Evolutionary conservation across 2,329 filamentous ascomycete species (phyloP).

Genomic region (Monilinia polystroma): DNA sequence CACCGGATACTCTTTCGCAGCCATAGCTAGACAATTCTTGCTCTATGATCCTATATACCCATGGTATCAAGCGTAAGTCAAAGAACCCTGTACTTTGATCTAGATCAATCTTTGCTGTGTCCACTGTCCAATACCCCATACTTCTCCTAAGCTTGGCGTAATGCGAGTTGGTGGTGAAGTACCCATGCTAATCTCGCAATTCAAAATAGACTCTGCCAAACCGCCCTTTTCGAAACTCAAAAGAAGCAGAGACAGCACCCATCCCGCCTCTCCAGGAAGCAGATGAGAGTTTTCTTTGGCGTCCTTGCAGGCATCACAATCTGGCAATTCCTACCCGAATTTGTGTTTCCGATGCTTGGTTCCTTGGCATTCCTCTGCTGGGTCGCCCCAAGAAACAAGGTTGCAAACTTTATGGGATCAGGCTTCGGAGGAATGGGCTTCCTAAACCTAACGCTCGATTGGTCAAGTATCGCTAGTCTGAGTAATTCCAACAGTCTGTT

Average conservation of each 20-base stretch:
- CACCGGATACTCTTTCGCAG: constrained; percentile 59
- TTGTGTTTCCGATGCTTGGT: constrained; percentile 57
- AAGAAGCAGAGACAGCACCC: constrained; percentile 52
- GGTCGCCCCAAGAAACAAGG: constrained; percentile 57
- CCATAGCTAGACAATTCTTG: constrained; percentile 55
- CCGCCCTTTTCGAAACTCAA: constrained; percentile 58
- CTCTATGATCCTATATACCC: constrained; percentile 58
- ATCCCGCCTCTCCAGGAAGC: constrained; percentile 49
- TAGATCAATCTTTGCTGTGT: not conserved
- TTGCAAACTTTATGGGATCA: constrained; percentile 60
- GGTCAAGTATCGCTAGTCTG: constrained; percentile 57
- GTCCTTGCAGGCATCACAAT: constrained; percentile 52
- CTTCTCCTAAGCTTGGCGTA: not conserved
- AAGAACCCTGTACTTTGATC: not conserved
- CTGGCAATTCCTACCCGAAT: constrained; percentile 64
- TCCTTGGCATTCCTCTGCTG: constrained; percentile 63
- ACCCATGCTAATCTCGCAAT: not conserved
- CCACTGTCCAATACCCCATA: too few species aligned
- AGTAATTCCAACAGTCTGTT: constrained; percentile 48
- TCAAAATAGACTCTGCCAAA: constrained; percentile 47
- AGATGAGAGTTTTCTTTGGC: constrained; percentile 57
- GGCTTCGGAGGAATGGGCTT: constrained; percentile 63
- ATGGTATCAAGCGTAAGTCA: constrained; percentile 43
- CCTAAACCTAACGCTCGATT: constrained; percentile 58
- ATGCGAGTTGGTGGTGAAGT: not conserved